Base-by-base conservation (phyloP, 1,284 basidiomycete species). In the Apiotrichum sp. region DNA sequence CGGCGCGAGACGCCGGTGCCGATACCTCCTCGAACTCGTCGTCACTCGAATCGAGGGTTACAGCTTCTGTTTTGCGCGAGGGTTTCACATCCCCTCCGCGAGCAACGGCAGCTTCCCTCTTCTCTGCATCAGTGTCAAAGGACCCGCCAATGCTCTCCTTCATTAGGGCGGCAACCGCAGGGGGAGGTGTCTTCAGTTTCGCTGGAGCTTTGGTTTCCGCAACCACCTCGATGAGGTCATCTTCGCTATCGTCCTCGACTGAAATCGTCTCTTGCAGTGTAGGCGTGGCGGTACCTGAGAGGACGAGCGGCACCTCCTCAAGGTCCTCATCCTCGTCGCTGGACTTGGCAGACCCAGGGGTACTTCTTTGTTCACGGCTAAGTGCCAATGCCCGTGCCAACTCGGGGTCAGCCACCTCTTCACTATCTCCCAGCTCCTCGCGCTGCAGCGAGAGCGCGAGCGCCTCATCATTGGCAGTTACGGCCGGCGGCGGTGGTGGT, bases 381-480 rank as follows among this genome's bases (percentile, higher is more conserved):
- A 69, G 43, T 0, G 70, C 68, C 29, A 70, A 51, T 1, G 71
- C 70, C 29, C 63, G 55, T 6, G 67, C 72, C 3, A 73, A 62
- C 36, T 69, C 68, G 22, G 56, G 59, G 53, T 72, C 72, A 0
- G 69, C 62, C 42, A 66, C 67, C 11, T 69, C 67, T 55, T 74
- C 73, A 48, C 73, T 72, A 1, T 66, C 69, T 0, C 71, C 73
- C 4, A 74, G 63, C 52, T 74, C 73, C 53, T 73, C 72, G 39
- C 71, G 70, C 56, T 74, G 72, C n/a, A 75, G 47, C 1, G 72
- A 72, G 22, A 73, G 52, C n/a, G 72, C 72, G 0, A 74, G 59
- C 8, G 69, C 74, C 50, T 75, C 71, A 51, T 75, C 72, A 53
- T 73, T 68, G 4, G 70, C 69, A 4, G 69, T 71, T 13, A 49